A percentile compares a stretch with the other conserved stretches of the same genome.
Conservation (phyloP, 23 red algal genomes). For the Pyropia yezoensis region DNA sequence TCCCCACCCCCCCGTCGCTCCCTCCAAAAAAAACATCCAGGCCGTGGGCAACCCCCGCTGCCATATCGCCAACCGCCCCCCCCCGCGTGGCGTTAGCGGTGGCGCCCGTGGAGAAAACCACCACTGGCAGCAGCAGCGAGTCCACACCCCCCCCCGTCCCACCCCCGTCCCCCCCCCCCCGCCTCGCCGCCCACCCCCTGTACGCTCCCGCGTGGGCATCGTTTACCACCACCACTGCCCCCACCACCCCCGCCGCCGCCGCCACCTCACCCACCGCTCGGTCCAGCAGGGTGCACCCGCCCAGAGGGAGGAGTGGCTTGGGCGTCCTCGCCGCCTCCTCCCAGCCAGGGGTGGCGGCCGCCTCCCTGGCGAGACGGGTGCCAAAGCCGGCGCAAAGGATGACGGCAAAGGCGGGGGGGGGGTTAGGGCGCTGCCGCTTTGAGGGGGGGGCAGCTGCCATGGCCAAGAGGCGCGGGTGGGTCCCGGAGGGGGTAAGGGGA, state of each 20-base stretch:
- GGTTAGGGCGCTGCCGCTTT: not conserved
- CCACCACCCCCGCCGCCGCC: not conserved
- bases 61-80: conserved; percentile 40
- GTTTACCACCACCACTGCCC: conserved; percentile 45
- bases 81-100: conserved; percentile 11
- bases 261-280: conserved; percentile 28
- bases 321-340: conserved; percentile 13
- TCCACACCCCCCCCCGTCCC: no score
- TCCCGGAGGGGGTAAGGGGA: no score
- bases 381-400: conserved; percentile 73
- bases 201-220: conserved; percentile 25
- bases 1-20: no score
- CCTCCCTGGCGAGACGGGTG: conserved; percentile 45
- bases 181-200: conserved; percentile 10
- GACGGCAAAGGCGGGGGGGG: conserved; percentile 14
- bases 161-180: no score
- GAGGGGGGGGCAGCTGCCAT: no score
- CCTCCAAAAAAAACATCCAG: no score
- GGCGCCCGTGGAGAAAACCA: conserved; percentile 11
- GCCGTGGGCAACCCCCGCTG: no score
- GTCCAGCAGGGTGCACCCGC: conserved; percentile 34
- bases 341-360: conserved; percentile 11
- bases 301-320: conserved; percentile 65
- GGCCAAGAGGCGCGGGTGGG: no score
- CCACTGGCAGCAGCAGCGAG: not conserved